These are phyloP conservation scores for Botryotinia globosa DNA, from an alignment of 2,329 filamentous ascomycete genomes.

Conservation along the genomic window DNA sequence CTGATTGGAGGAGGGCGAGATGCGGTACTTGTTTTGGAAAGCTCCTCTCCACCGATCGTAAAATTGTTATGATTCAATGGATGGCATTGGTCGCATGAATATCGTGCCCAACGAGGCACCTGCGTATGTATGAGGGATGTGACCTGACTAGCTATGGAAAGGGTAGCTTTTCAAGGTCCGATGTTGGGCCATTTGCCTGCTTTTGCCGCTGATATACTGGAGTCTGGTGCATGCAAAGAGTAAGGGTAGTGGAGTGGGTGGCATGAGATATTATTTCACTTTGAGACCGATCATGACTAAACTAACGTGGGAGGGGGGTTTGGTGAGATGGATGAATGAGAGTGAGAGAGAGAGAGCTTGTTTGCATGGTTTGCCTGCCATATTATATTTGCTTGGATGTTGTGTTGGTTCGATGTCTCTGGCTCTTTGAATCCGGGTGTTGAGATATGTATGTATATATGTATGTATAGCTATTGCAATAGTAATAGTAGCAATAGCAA, in stretches of 20 bases:
- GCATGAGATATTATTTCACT: not conserved
- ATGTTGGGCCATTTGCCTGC: slow-evolving; percentile 1
- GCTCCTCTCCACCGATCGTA: not conserved
- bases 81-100: slow-evolving; percentile 10
- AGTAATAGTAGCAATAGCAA: no score
- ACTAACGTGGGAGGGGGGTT: not conserved
- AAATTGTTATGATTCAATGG: not conserved
- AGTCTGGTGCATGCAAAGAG: no score
- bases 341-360: not conserved
- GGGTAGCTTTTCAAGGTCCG: slow-evolving; percentile 2
- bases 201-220: not conserved
- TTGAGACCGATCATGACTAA: not conserved
- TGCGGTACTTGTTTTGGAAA: not conserved
- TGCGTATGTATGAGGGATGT: not conserved
- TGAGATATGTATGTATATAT: not conserved
- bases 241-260: not conserved
- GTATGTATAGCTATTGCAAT: not conserved
- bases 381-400: not conserved
- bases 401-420: not conserved
- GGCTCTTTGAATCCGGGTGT: not conserved
- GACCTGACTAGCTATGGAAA: not conserved
- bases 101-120: slow-evolving; percentile 1
- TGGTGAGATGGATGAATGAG: not conserved
- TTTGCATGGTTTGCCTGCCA: no score
- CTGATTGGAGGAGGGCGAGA: not conserved